Evolutionary conservation across 345 rosid species (phyloP).

Genomic region (Moricandia arvensis): DNA sequence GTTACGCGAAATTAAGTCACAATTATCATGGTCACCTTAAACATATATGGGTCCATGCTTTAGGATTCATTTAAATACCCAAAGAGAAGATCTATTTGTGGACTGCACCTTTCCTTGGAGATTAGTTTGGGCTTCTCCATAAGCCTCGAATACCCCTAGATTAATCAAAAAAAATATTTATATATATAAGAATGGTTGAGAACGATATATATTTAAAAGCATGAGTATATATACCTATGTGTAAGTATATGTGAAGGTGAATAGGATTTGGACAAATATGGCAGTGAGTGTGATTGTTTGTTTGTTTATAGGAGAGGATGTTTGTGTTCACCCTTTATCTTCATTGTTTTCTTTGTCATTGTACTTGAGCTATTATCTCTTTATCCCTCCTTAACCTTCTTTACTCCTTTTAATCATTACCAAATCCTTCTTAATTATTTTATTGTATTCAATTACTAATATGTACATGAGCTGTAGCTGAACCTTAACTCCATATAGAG

Average conservation of each 20-base stretch:
- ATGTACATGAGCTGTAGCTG: conserved; percentile 1
- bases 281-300: conserved; percentile 23
- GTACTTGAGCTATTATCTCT: conserved; percentile 33
- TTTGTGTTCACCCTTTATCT: conserved; percentile 24
- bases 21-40: too few species aligned
- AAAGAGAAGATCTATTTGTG: too few species aligned
- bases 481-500: background rate
- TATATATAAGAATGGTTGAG: too few species aligned
- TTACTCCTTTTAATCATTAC: conserved; percentile 29
- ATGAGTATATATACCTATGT: background rate
- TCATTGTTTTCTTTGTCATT: conserved; percentile 35
- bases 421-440: conserved; percentile 11
- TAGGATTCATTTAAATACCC: too few species aligned
- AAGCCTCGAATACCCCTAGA: too few species aligned
- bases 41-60: too few species aligned
- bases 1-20: too few species aligned
- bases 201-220: background rate
- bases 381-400: conserved; percentile 4
- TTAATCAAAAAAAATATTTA: too few species aligned
- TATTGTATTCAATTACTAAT: conserved; percentile 3
- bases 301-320: conserved; percentile 28
- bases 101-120: too few species aligned
- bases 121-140: too few species aligned
- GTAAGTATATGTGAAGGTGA: conserved; percentile 1
- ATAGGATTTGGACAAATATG: conserved; percentile 21